phyloP scores from a whole-genome alignment of 768 basidiomycete species.

The Sporobolomyces phaffii region DNA sequence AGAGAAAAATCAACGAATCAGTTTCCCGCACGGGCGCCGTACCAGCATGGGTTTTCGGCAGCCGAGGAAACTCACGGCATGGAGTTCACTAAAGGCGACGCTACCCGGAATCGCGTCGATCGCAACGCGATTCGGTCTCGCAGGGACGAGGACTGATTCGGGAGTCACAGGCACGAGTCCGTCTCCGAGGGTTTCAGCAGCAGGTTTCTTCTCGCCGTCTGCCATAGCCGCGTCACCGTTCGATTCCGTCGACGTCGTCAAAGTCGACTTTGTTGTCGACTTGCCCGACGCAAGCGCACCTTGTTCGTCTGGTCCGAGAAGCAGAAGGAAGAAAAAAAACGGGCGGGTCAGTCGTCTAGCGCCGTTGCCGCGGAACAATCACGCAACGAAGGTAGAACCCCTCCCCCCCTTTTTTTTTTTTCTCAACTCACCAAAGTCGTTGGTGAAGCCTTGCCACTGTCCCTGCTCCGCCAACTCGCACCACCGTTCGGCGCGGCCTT shows the following conservation, averaged over 20 bases:
- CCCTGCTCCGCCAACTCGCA: conserved; percentile 23
- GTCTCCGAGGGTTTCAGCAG: neutral
- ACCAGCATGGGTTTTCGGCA: neutral
- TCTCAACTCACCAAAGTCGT: conserved; percentile 26
- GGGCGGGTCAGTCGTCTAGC: too few species aligned
- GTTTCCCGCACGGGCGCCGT: neutral
- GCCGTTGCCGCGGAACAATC: too few species aligned
- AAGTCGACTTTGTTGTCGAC: too few species aligned
- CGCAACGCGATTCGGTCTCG: conserved; percentile 21
- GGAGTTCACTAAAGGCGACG: conserved; percentile 25
- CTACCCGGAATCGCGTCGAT: conserved; percentile 31
- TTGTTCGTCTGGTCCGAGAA: neutral
- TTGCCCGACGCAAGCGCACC: neutral
- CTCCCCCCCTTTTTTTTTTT: neutral
- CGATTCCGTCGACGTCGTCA: neutral
- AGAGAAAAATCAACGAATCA: neutral
- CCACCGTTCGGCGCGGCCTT: conserved; percentile 27
- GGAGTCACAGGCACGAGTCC: neutral
- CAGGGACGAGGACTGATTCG: conserved; percentile 31
- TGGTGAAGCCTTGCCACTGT: conserved; percentile 28
- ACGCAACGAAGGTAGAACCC: too few species aligned
- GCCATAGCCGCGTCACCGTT: neutral
- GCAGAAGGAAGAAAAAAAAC: too few species aligned
- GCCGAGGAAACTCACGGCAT: conserved; percentile 24
- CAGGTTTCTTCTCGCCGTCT: neutral